Conservation (phyloP, 129 eudicot species). For the Escallonia herrerae region DNA sequence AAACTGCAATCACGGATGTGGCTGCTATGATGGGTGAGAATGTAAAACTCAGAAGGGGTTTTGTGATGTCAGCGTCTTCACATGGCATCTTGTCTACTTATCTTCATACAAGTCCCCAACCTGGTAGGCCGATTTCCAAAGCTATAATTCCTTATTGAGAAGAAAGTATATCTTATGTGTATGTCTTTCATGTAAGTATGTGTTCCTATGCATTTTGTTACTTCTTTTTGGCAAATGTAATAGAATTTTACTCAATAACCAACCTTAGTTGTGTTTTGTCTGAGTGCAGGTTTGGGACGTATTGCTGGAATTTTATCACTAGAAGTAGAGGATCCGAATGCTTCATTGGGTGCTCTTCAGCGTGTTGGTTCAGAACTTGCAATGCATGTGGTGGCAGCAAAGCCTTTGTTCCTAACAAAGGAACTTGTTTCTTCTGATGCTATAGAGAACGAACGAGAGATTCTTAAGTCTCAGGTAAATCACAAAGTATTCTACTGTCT, state of each 20-base stretch:
- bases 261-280: conserved; percentile 5
- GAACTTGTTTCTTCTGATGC: conserved; percentile 73
- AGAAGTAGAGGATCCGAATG: conserved; percentile 71
- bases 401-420: conserved; percentile 70
- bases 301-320: conserved; percentile 86
- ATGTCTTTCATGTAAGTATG: background rate
- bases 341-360: conserved; percentile 58
- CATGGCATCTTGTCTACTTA: conserved; percentile 79
- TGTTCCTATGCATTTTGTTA: background rate
- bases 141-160: conserved; percentile 1
- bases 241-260: background rate
- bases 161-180: background rate
- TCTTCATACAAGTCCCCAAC: conserved; percentile 86
- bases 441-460: conserved; percentile 70
- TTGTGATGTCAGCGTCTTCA: conserved; percentile 56
- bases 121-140: conserved; percentile 41
- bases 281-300: conserved; percentile 73
- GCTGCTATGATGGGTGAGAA: conserved; percentile 99
- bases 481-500: too few species aligned
- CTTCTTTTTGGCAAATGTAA: background rate
- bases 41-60: conserved; percentile 80
- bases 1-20: conserved; percentile 78
- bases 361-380: conserved; percentile 92
- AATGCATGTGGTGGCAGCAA: conserved; percentile 96
- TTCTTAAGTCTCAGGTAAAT: conserved; percentile 83